Evolutionary conservation across 371 early-diverging fungal genomes (phyloP), one percentile per base, ranked within the genome.

Genomic region (Actinomortierella ambigua): DNA sequence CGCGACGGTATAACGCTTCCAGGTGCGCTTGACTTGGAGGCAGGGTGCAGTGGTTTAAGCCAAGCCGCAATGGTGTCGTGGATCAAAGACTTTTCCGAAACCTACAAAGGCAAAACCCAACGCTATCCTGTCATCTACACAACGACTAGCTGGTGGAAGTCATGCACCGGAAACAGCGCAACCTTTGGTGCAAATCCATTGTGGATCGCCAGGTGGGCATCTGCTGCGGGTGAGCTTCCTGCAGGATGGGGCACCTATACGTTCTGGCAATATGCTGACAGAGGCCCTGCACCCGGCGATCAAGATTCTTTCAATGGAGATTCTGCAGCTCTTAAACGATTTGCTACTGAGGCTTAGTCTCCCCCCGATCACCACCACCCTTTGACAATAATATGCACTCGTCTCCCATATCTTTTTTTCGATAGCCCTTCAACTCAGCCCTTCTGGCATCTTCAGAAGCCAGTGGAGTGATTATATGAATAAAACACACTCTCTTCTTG

Each of bases 121-220:
- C 54, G 64, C 18, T 52, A 55, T 47, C 69, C 69, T 28, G 60
- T 63, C 55, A 63, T 69, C 52, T 69, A 69, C 56, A 63, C 69
- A 7, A 69, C 63, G 20, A 69, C 69, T 24, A 53, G 48, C 48
- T 60, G 64, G 69, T 69, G 69, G 69, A 49, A 54, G 20, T 2
- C 9, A 23, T 69, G 69, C 46, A 68, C 68, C n/a, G 68, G 68
- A 44, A 68, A 68, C 50, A 49, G 27, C 34, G 50, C 15, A 7
- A 43, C 51, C 49, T 68, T 68, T 55, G 57, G 46, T 39, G 15
- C 47, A 15, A 68, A 68, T 49, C 68, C 68, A 43, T 39, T 68
- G 40, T 68, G 68, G 68, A 42, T 68, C 55, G 68, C 68, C n/a
- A 8, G 62, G 1, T 68, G 46, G 27, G 52, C 52, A 15, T 41